Percentiles rank a stretch among this genome's conserved stretches.
Evolutionary conservation across 1,284 basidiomycete species (phyloP).

Genomic region (Fomitiporia mediterranea): DNA sequence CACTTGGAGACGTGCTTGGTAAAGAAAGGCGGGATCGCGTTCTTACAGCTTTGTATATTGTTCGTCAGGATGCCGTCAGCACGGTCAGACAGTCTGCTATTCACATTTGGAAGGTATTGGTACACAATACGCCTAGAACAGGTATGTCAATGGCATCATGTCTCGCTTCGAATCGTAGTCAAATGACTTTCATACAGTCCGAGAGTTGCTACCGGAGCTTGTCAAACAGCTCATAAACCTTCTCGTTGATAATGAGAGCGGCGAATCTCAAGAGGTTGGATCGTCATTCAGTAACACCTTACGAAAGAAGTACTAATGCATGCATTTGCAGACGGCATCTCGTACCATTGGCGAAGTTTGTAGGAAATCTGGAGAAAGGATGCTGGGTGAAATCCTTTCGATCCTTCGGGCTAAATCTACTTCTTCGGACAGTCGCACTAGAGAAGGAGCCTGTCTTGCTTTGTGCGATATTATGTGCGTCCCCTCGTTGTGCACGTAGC

Average conservation of each 20-base stretch:
- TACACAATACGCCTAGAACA: conserved; percentile 84
- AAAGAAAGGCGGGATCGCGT: conserved; percentile 87
- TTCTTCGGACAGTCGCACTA: conserved; percentile 69
- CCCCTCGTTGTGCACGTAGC: background rate
- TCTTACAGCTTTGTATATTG: conserved; percentile 86
- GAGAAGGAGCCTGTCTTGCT: conserved; percentile 87
- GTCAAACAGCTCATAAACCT: conserved; percentile 72
- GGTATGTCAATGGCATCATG: conserved; percentile 38
- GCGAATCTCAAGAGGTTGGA: conserved; percentile 86
- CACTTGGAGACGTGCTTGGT: conserved; percentile 86
- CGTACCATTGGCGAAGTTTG: conserved; percentile 87
- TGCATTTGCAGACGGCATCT: conserved; percentile 85
- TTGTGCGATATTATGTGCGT: conserved; percentile 85
- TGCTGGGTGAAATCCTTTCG: conserved; percentile 80
- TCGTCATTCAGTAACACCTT: no score
- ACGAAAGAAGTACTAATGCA: no score
- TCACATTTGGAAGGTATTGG: conserved; percentile 98
- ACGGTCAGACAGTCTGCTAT: conserved; percentile 89
- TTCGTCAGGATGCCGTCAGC: conserved; percentile 90
- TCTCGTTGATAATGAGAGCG: conserved; percentile 68
- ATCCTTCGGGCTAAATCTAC: conserved; percentile 69
- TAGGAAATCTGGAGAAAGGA: conserved; percentile 93
- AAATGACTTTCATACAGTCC: conserved; percentile 45
- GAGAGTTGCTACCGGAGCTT: conserved; percentile 89
- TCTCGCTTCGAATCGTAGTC: background rate